Conservation (phyloP, 2,329 filamentous ascomycete species). For the Trichophyton mentagrophytes region DNA sequence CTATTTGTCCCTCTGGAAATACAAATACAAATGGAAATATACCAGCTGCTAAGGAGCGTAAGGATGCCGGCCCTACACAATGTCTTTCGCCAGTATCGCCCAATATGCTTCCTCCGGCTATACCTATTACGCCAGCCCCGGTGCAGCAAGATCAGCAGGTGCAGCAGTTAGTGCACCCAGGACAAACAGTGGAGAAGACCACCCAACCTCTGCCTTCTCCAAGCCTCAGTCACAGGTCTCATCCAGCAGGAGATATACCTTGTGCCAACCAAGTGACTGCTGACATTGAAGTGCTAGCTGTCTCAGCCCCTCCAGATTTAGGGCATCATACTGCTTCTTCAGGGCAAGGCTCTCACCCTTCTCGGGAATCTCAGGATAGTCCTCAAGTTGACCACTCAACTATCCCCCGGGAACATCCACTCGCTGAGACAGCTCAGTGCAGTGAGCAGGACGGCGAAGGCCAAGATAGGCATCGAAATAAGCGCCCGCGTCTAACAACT, state of each 20-base stretch:
- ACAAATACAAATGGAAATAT: not conserved
- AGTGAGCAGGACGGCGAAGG: not conserved
- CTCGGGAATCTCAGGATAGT: not conserved
- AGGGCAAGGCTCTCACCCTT: not conserved
- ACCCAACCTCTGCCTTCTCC: conserved; percentile 5
- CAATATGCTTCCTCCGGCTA: not conserved
- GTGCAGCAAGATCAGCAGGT: not conserved
- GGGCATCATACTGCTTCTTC: not conserved
- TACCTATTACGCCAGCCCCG: not conserved
- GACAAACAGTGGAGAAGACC: not conserved
- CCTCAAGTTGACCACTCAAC: not conserved
- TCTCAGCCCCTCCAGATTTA: not conserved
- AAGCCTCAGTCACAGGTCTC: not conserved
- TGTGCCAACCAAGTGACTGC: not conserved
- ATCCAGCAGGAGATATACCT: not conserved
- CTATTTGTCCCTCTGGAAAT: not conserved
- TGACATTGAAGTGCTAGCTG: not conserved
- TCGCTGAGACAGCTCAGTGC: not conserved
- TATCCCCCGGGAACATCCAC: not conserved
- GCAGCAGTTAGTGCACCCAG: not conserved
- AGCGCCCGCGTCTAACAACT: not conserved
- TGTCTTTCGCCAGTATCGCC: not conserved
- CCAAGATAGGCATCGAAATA: not conserved
- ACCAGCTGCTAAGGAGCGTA: not conserved
- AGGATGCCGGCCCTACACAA: not conserved